phyloP scores from a whole-genome alignment of 805 yeast species.

The Citeromyces matritensis region DNA sequence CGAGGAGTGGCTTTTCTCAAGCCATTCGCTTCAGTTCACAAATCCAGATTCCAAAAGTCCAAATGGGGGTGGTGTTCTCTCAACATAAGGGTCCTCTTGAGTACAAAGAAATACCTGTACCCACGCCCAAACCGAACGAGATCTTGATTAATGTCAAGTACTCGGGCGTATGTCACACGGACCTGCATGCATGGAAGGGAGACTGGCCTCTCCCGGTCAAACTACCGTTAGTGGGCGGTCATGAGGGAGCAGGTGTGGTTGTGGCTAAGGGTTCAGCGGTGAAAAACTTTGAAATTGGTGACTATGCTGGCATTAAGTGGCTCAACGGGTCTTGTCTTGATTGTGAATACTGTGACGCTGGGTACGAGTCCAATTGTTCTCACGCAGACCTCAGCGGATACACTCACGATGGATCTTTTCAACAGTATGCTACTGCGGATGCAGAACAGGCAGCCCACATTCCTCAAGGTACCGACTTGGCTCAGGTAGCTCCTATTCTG shows the following conservation, averaged over 20 bases:
- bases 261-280: slow-evolving; percentile 48
- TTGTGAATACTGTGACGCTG: slow-evolving; percentile 47
- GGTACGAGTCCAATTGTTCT: slow-evolving; percentile 51
- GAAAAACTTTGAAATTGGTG: slow-evolving; percentile 46
- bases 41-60: slow-evolving; percentile 34
- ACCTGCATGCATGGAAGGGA: slow-evolving; percentile 61
- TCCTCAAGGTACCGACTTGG: slow-evolving; percentile 28
- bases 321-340: slow-evolving; percentile 49
- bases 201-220: slow-evolving; percentile 48
- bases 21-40: too few species aligned
- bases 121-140: slow-evolving; percentile 49
- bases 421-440: slow-evolving; percentile 36
- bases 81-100: slow-evolving; percentile 44
- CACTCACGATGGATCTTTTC: slow-evolving; percentile 52
- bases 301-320: slow-evolving; percentile 55
- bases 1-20: too few species aligned
- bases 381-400: slow-evolving; percentile 59
- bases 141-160: slow-evolving; percentile 49
- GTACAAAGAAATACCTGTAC: slow-evolving; percentile 63
- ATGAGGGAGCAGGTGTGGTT: slow-evolving; percentile 60
- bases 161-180: slow-evolving; percentile 67
- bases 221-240: slow-evolving; percentile 57
- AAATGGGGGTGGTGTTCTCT: slow-evolving; percentile 60
- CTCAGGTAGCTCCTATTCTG: slow-evolving; percentile 28
- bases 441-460: slow-evolving; percentile 36